Conservation (phyloP, 1,284 basidiomycete genomes). For the Cutaneotrichosporon dermatis region DNA sequence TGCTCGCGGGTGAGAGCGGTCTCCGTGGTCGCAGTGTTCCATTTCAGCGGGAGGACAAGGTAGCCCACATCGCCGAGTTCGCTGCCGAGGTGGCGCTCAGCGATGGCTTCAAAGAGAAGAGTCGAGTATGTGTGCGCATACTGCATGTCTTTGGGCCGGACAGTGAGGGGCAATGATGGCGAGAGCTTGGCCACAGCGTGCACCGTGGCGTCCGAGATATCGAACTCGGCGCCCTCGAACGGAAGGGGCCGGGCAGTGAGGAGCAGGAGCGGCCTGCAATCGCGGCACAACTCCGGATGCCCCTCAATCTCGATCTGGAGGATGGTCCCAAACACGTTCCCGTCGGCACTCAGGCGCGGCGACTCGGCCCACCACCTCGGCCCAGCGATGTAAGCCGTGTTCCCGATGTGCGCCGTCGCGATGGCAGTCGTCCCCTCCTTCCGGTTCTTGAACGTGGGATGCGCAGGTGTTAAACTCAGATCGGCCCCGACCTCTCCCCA, state of each 20-base stretch:
- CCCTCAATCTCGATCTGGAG: neutral
- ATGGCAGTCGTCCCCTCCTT: neutral
- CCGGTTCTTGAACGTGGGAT: neutral
- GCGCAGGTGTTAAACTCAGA: constrained; percentile 8
- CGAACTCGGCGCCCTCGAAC: neutral
- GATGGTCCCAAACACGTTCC: neutral
- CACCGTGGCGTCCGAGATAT: neutral
- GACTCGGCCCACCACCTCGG: neutral
- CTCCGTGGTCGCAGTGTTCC: no score
- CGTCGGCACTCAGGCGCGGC: neutral
- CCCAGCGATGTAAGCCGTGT: neutral
- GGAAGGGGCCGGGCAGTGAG: constrained; percentile 1
- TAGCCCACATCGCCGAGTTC: constrained; percentile 15
- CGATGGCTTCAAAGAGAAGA: neutral
- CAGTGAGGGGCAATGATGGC: neutral
- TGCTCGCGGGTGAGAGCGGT: constrained; percentile 2
- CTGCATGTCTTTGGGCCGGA: constrained; percentile 11
- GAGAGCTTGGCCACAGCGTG: neutral
- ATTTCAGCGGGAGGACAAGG: constrained; percentile 28
- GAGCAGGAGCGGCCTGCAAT: constrained; percentile 3
- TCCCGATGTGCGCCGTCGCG: neutral
- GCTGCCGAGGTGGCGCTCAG: constrained; percentile 14
- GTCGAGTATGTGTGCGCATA: constrained; percentile 4
- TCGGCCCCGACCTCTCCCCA: constrained; percentile 19
- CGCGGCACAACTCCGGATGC: neutral